Evolutionary conservation across 371 early-diverging fungal species (phyloP).

Genomic region (Gilbertella persicaria): DNA sequence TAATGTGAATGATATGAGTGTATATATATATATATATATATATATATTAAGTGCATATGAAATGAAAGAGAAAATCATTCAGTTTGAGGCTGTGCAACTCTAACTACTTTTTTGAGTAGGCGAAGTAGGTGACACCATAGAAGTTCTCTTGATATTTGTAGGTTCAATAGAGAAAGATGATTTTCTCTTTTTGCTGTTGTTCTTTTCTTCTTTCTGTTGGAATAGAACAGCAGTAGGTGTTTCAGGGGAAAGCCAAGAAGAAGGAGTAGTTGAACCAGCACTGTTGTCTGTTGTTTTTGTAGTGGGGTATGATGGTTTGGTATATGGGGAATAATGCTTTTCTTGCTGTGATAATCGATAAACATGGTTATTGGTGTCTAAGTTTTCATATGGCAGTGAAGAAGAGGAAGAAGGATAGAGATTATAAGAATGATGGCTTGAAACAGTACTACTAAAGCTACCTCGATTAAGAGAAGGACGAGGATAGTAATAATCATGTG

Average conservation of each 20-base stretch:
- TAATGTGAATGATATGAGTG: background rate
- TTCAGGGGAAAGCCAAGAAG: slow-evolving; percentile 28
- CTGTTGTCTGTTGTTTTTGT: background rate
- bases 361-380: slow-evolving; percentile 4
- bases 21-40: background rate
- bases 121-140: background rate
- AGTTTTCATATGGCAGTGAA: slow-evolving; percentile 7
- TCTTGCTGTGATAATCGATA: background rate
- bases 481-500: slow-evolving; percentile 8
- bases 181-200: slow-evolving; percentile 1
- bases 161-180: slow-evolving; percentile 1
- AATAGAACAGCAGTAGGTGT: slow-evolving; percentile 24
- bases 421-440: slow-evolving; percentile 19
- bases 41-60: too few relatives aligned
- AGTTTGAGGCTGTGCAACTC: too few relatives aligned
- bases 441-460: slow-evolving; percentile 21
- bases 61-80: too few relatives aligned
- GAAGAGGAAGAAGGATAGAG: slow-evolving; percentile 11
- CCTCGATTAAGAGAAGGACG: slow-evolving; percentile 8
- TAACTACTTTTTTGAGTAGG: slow-evolving; percentile 7
- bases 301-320: slow-evolving; percentile 5
- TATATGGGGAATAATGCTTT: slow-evolving; percentile 9
- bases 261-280: slow-evolving; percentile 21
- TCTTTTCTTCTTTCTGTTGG: slow-evolving; percentile 7
- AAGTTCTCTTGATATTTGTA: background rate